These are phyloP conservation scores for Endogone sp. DNA, from an alignment of 192 early-diverging fungal species.

Conservation along the genomic window DNA sequence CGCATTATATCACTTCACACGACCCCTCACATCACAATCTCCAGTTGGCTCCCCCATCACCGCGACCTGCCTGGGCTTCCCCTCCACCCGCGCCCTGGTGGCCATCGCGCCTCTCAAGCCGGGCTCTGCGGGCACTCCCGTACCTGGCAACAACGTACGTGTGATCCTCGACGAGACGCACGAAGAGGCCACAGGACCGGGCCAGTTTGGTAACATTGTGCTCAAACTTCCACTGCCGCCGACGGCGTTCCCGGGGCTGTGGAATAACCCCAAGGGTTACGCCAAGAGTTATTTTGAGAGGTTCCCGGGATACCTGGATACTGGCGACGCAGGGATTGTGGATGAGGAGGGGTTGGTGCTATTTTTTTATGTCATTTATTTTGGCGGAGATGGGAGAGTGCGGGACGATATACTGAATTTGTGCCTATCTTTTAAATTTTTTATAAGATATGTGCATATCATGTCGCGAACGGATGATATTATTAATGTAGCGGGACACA, in stretches of 20 bases:
- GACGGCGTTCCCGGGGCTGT: conserved; percentile 71
- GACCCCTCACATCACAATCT: background rate
- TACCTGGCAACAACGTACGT: conserved; percentile 73
- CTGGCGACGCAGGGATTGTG: conserved; percentile 77
- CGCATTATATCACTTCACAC: no score
- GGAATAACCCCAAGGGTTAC: conserved; percentile 75
- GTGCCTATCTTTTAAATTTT: background rate
- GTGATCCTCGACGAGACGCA: conserved; percentile 45
- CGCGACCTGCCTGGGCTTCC: conserved; percentile 57
- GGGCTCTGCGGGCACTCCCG: conserved; percentile 75
- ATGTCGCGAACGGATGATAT: conserved; percentile 73
- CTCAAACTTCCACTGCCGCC: conserved; percentile 79
- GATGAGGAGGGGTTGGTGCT: conserved; percentile 61
- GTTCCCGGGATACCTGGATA: conserved; percentile 81
- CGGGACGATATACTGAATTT: background rate
- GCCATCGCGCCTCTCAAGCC: conserved; percentile 34
- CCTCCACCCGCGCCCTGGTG: background rate
- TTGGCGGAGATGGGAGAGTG: conserved; percentile 28
- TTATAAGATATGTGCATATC: conserved; percentile 52
- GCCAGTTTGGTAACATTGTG: conserved; percentile 72
- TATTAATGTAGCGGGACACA: conserved; percentile 86
- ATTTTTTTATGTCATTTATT: conserved; percentile 35
- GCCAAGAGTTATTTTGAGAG: conserved; percentile 64
- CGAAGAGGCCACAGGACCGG: conserved; percentile 39
- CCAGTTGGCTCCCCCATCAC: conserved; percentile 74